Conservation (phyloP, 2,329 filamentous ascomycete genomes). For the Aspergillus viridinutans region DNA sequence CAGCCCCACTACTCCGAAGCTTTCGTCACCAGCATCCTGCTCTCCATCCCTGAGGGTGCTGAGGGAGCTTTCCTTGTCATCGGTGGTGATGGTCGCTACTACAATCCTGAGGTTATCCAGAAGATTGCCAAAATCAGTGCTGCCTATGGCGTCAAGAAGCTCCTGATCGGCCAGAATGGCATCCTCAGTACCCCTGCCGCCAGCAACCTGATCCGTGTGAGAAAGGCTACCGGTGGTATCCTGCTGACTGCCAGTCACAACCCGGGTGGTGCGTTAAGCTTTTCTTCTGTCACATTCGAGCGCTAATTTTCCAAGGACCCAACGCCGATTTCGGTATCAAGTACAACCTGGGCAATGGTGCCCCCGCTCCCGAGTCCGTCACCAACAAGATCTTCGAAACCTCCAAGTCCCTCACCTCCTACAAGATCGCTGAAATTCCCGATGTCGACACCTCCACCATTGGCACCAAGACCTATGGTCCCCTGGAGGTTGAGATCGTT, state of each 20-base stretch:
- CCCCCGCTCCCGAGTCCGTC: conserved; percentile 89
- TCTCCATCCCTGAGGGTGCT: conserved; percentile 92
- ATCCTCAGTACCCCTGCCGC: conserved; percentile 96
- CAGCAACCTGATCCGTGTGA: conserved; percentile 91
- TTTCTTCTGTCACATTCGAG: background rate
- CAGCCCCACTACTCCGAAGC: conserved; percentile 92
- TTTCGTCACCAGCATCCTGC: conserved; percentile 88
- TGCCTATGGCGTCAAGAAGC: conserved; percentile 98
- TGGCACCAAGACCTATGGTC: conserved; percentile 77
- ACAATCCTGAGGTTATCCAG: conserved; percentile 94
- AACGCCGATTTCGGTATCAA: conserved; percentile 98
- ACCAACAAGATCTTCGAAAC: conserved; percentile 97
- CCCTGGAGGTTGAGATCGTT: conserved; percentile 89
- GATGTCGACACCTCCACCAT: conserved; percentile 80
- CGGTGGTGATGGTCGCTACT: conserved; percentile 94
- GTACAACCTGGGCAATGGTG: conserved; percentile 96
- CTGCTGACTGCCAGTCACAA: conserved; percentile 97
- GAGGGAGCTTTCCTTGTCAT: conserved; percentile 90
- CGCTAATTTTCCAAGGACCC: conserved; percentile 57
- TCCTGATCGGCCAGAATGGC: conserved; percentile 90
- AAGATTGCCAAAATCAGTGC: conserved; percentile 95
- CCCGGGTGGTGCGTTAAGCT: conserved; percentile 70
- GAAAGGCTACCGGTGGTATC: conserved; percentile 93
- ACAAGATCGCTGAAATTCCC: conserved; percentile 85
- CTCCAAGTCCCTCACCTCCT: conserved; percentile 83